phyloP scores from a whole-genome alignment of 176 grass and related monocot genomes.

The Areca catechu region DNA sequence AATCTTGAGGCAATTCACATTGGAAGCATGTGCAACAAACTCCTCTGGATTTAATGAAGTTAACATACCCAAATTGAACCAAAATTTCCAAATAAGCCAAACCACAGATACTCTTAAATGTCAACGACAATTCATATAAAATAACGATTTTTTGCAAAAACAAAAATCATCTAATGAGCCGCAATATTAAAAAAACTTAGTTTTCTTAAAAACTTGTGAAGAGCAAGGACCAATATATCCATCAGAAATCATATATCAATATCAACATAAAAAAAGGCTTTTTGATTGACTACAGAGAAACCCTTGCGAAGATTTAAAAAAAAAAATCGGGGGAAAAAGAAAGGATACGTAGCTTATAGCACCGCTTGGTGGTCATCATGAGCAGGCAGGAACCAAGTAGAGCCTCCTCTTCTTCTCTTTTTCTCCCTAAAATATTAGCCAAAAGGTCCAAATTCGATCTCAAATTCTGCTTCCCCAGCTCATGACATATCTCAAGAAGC shows the following conservation, averaged over 20 bases:
- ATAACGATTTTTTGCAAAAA: conserved; percentile 25
- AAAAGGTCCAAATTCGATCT: no score
- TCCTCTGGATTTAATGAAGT: conserved; percentile 45
- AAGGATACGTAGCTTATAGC: conserved; percentile 92
- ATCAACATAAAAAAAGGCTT: background rate
- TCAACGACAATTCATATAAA: background rate
- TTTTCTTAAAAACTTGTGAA: no score
- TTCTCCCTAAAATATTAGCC: no score
- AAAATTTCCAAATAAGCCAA: background rate
- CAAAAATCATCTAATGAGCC: no score
- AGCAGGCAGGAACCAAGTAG: conserved; percentile 1
- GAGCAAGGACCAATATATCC: no score
- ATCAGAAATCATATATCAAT: no score
- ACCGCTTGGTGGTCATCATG: conserved; percentile 59
- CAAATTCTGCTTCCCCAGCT: no score
- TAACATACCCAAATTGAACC: background rate
- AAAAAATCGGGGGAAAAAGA: background rate
- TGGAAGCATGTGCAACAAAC: conserved; percentile 70
- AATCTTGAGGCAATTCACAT: conserved; percentile 85
- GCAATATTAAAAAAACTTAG: no score
- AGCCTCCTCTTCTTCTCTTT: no score
- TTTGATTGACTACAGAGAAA: conserved; percentile 17
- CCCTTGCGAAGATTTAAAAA: conserved; percentile 19
- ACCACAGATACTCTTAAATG: background rate
- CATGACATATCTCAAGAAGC: no score